Base-by-base conservation (phyloP, 202 grass and related monocot species). In the Hordeum pubiflorum region DNA sequence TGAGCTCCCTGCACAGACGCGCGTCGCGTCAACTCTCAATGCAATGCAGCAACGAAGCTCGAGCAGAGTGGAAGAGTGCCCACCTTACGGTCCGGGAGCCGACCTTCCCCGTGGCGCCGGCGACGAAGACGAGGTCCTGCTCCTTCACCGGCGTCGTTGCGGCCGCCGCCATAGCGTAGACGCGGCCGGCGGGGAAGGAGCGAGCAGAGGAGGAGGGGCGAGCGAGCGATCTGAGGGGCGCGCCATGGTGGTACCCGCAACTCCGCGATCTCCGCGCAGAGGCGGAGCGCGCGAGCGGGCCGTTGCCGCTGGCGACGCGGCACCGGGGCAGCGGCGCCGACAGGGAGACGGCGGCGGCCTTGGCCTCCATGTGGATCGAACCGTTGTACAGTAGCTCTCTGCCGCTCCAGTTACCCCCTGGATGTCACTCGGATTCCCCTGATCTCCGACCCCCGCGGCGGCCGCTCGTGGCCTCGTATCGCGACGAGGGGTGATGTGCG, bases 21-120 rank as follows among this genome's bases (percentile, higher is more conserved):
- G 22, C 33, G 1, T 15, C 3, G 21, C 63, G 20, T 67, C 11
- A 59, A 26, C 21, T 12, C 23, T 34, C 72, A 14, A 56, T 46
- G 43, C 43, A 46, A 46, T 58, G 52, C 41, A 29, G 74, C 34
- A 21, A 2, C 18, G 57, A 3, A 38, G 68, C 10, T 14, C 3
- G 68, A 59, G 20, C 41, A 77, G 32, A 10, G 11, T 62, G 17
- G 36, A 7, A 71, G 22, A 31, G 41, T 11, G 0, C 0, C 14
- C 13, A 86, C 89, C 89, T 91, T 52, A 94, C 84, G 14, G 85
- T 79, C 38, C 89, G 92, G 60, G 89, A 91, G 70, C 92, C 92
- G 64, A 94, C 89, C 81, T 59, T 91, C 9, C 92, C 92, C 9
- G 86, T 94, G 61, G 92, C 87, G 14, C 92, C 92, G 3, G 92